phyloP scores from a whole-genome alignment of 768 basidiomycete genomes.

The Trametes punicea region DNA sequence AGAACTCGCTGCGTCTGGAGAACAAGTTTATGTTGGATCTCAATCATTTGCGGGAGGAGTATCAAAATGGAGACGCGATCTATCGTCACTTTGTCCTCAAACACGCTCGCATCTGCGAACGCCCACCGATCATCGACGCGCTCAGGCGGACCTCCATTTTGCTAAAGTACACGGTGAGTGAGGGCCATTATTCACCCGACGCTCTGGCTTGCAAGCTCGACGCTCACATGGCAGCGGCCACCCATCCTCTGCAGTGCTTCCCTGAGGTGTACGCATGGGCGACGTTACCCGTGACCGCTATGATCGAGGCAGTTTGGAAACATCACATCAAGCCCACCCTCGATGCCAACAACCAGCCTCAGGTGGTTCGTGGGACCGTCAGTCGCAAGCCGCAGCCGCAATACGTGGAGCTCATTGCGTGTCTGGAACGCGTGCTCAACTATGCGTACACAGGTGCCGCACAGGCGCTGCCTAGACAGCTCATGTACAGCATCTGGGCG shows the following conservation, averaged over 20 bases:
- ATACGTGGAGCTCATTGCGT: not conserved
- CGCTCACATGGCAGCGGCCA: no score
- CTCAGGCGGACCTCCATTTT: not conserved
- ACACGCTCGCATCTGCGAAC: not conserved
- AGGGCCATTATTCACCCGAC: not conserved
- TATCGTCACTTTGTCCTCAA: not conserved
- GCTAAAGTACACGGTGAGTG: not conserved
- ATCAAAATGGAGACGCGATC: not conserved
- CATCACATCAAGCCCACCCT: not conserved
- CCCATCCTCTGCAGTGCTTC: not conserved
- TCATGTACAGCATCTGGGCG: not conserved
- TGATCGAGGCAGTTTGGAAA: not conserved
- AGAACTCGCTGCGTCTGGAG: not conserved
- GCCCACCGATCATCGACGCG: not conserved
- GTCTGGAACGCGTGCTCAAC: not conserved
- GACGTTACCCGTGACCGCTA: not conserved
- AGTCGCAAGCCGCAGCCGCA: not conserved
- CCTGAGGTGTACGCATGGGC: not conserved
- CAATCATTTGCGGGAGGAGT: not conserved
- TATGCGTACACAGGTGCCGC: not conserved
- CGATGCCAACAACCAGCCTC: not conserved
- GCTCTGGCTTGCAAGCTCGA: no score
- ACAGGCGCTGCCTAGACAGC: not conserved
- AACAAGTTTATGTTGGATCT: not conserved
- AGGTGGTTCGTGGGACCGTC: not conserved